A percentile compares a stretch with the other conserved stretches of the same genome.
Conservation (phyloP, 176 grass and related monocot genomes). For the Poa pratensis region DNA sequence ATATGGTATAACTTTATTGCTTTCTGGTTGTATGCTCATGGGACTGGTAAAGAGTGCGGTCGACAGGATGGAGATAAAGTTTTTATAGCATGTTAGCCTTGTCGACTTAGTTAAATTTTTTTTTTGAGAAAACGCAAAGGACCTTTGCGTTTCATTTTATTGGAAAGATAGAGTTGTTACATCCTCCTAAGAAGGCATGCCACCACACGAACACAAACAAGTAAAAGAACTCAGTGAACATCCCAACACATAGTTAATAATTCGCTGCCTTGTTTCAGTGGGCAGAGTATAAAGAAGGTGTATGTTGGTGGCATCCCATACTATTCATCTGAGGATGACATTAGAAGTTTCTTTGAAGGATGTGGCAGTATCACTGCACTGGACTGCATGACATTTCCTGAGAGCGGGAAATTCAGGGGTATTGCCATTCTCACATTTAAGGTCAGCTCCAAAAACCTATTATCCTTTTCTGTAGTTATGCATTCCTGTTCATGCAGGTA, state of each 20-base stretch:
- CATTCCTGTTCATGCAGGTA: neutral
- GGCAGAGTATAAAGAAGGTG: constrained; percentile 74
- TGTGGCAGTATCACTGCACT: constrained; percentile 76
- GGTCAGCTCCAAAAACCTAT: constrained; percentile 48
- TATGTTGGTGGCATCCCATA: constrained; percentile 98
- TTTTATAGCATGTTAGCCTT: neutral
- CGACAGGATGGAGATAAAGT: neutral
- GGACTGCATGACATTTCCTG: constrained; percentile 90
- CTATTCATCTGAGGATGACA: constrained; percentile 94
- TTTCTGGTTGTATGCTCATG: neutral
- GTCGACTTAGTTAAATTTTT: neutral
- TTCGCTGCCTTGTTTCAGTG: constrained; percentile 53
- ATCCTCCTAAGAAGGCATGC: too few relatives aligned
- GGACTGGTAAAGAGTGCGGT: neutral
- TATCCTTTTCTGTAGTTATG: constrained; percentile 2
- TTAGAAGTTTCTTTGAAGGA: constrained; percentile 85
- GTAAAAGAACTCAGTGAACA: too few relatives aligned
- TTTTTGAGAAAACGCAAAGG: too few relatives aligned
- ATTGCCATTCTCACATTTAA: constrained; percentile 96
- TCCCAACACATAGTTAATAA: constrained; percentile 10
- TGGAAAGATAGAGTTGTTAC: too few relatives aligned
- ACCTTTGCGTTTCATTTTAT: too few relatives aligned
- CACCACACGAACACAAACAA: too few relatives aligned
- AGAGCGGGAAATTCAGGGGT: constrained; percentile 89
- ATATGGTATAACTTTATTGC: neutral